Evolutionary conservation across 2,329 filamentous ascomycete species (phyloP), one percentile per base, ranked within the genome.

Genomic region (Cladobotryum mycophilum): DNA sequence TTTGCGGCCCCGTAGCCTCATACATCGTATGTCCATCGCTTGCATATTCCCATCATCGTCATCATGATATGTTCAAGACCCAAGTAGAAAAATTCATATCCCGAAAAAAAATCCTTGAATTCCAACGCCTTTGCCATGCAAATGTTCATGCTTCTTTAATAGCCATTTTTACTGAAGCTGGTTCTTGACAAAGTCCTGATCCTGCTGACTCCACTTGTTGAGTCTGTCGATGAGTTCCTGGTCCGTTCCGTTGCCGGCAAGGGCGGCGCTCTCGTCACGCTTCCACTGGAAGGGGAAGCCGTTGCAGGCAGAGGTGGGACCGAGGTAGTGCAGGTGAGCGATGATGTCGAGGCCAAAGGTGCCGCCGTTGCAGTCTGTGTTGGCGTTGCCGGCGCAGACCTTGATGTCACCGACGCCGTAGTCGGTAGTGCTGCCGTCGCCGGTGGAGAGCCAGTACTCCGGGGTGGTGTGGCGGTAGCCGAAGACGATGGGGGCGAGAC

Each of bases 401-500:
- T 67, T 58, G 57, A 82, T 59, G 45, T 76, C 69, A 4, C 44
- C 49, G 33, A 71, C 55, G 12, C 57, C 54, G 58, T 76, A 76
- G 54, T 66, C 56, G 37, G 64, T 56, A 6, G 65, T 68, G 45
- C 55, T 60, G 14, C 63, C 56, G 3, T 47, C 47, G 14, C 71
- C 71, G 33, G 59, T 61, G 7, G 69, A 62, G 35, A 86, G 70
- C 75, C 80, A 88, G 68, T 82, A 88, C 71, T 89, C 86, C 1
- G 85, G 84, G 14, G 73, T 79, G n/a, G 80, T 78, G 65, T 89
- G 86, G 37, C 76, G 70, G 70, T 82, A 89, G 34, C 78, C 78
- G 47, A 85, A 64, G 42, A 78, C 47, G 51, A 80, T 67, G 11
- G 83, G 79, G 1, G 86, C 85, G 36, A 90, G 72, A 41, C 81